Evolutionary conservation across 2,329 filamentous ascomycete genomes (phyloP).

Genomic region (Claviceps monticola): DNA sequence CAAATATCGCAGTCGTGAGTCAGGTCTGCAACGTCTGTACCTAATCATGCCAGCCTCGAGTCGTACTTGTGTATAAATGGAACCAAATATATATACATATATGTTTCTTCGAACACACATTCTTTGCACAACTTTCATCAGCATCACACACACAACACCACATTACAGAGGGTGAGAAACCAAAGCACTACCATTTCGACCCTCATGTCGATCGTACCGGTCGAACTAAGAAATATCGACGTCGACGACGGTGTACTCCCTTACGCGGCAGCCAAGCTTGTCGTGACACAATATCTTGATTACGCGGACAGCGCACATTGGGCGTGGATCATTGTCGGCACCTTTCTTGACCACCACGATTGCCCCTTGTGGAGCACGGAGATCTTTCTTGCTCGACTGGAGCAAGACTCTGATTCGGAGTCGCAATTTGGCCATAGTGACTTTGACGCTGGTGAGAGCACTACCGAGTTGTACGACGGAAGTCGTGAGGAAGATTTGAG

Average conservation of each 20-base stretch:
- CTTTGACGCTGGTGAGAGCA: conserved; percentile 9
- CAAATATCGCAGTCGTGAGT: neutral
- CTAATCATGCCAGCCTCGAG: neutral
- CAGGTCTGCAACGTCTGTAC: neutral
- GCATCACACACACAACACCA: neutral
- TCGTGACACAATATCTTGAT: conserved; percentile 29
- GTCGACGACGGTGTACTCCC: conserved; percentile 23
- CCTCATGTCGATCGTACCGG: conserved; percentile 10
- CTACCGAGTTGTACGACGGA: conserved; percentile 1
- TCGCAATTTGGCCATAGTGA: conserved; percentile 12
- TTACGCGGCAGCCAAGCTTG: conserved; percentile 29
- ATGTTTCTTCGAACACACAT: neutral
- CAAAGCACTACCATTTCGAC: neutral
- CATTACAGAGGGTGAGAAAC: neutral
- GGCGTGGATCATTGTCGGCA: conserved; percentile 33
- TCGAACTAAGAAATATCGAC: conserved; percentile 13
- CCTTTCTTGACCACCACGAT: conserved; percentile 30
- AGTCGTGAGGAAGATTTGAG: conserved; percentile 4
- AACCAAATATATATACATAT: too few species aligned
- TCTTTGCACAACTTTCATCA: neutral
- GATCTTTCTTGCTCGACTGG: conserved; percentile 23
- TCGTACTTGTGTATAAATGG: neutral
- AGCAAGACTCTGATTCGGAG: conserved; percentile 10
- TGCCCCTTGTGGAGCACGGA: conserved; percentile 32
- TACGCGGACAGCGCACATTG: conserved; percentile 21